Evolutionary conservation across 1,139 yeast species (phyloP).

Genomic region (Yamadazyma kanchanaburiensis): DNA sequence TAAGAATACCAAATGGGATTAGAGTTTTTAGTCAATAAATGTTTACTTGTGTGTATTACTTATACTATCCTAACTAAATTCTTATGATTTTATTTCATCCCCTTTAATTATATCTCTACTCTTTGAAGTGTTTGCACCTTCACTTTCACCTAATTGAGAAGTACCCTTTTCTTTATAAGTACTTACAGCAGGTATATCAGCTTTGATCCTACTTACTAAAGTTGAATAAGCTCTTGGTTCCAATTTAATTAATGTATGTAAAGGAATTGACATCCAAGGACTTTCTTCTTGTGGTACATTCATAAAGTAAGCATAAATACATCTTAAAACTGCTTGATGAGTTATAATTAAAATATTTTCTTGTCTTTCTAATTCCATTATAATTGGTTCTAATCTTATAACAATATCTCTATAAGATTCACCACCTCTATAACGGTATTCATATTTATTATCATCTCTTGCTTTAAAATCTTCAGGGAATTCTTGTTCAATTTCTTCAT

Average conservation of each 20-base stretch:
- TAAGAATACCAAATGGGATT: too few species aligned
- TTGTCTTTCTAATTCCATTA: slow-evolving; percentile 96
- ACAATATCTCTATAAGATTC: slow-evolving; percentile 96
- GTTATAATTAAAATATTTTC: slow-evolving; percentile 94
- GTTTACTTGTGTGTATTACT: too few species aligned
- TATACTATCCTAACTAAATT: too few species aligned
- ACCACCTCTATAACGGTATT: slow-evolving; percentile 94
- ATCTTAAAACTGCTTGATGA: slow-evolving; percentile 95
- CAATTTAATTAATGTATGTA: slow-evolving; percentile 87
- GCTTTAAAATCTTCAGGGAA: slow-evolving; percentile 96
- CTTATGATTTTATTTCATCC: slow-evolving; percentile 7
- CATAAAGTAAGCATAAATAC: slow-evolving; percentile 97
- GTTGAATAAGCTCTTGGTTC: slow-evolving; percentile 95
- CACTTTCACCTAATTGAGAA: slow-evolving; percentile 65
- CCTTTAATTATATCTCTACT: slow-evolving; percentile 42
- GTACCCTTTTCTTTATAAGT: slow-evolving; percentile 95
- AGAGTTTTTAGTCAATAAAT: too few species aligned
- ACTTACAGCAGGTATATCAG: slow-evolving; percentile 95
- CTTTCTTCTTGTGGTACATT: slow-evolving; percentile 96
- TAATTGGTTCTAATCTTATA: slow-evolving; percentile 89
- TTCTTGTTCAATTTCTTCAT: slow-evolving; percentile 70
- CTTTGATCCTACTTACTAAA: slow-evolving; percentile 81
- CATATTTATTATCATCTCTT: slow-evolving; percentile 93
- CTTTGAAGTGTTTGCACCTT: slow-evolving; percentile 23
- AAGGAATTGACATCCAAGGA: slow-evolving; percentile 99